These are phyloP conservation scores for Withania somnifera DNA, from an alignment of 305 asterid species.

Conservation along the genomic window DNA sequence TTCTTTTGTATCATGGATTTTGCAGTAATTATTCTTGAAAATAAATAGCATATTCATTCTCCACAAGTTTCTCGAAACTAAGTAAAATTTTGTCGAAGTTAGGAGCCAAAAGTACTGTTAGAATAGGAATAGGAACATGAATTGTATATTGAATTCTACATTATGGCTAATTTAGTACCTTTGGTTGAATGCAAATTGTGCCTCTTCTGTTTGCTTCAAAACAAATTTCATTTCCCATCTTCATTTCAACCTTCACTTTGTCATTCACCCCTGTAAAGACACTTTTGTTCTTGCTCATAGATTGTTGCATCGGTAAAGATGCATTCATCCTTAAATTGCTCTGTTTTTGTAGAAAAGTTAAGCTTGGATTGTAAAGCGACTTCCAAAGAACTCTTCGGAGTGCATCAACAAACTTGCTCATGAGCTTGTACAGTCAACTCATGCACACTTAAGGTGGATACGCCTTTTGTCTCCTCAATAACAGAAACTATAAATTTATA, in stretches of 20 bases:
- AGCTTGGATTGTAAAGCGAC: background rate
- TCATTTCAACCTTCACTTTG: background rate
- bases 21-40: background rate
- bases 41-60: background rate
- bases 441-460: background rate
- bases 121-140: too few species aligned
- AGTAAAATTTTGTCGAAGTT: background rate
- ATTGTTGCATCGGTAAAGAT: background rate
- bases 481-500: background rate
- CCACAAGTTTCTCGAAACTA: background rate
- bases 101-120: background rate
- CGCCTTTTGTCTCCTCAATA: background rate
- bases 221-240: background rate
- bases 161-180: background rate
- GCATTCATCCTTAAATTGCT: background rate
- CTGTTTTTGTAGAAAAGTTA: background rate
- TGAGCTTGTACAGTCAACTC: background rate
- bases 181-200: background rate
- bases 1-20: background rate
- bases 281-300: background rate
- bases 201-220: background rate
- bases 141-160: too few species aligned
- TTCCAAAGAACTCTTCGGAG: background rate
- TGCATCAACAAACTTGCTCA: background rate
- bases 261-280: background rate